These are phyloP conservation scores for Lumnitzera racemosa DNA, from an alignment of 345 rosid genomes.

Conservation along the genomic window DNA sequence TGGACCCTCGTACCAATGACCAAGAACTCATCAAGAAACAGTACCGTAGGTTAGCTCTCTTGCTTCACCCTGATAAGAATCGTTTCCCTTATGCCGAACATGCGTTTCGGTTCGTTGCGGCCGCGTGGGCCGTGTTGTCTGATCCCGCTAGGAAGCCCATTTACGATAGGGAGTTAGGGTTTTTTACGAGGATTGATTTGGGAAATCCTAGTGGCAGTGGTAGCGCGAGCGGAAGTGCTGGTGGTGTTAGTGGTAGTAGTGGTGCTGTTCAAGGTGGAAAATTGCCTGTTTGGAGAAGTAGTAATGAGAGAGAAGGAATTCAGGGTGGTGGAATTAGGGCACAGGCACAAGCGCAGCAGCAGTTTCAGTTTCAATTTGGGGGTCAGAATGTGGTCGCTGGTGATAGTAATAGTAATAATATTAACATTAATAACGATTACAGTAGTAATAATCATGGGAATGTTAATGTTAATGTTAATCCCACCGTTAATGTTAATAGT, in stretches of 20 bases:
- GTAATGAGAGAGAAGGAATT: no score
- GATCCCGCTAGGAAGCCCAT: constrained; percentile 42
- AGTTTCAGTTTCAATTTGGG: not conserved
- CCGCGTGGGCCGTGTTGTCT: constrained; percentile 78
- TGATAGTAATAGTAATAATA: no score
- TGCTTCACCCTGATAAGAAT: constrained; percentile 89
- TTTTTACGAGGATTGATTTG: constrained; percentile 59
- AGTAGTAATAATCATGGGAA: no score
- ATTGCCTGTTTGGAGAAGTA: no score
- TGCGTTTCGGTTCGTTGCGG: constrained; percentile 75
- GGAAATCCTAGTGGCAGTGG: not conserved
- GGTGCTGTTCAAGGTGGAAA: no score
- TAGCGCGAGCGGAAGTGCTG: not conserved
- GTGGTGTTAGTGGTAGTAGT: not conserved
- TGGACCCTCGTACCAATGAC: constrained; percentile 46
- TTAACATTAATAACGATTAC: no score
- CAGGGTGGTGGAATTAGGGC: not conserved
- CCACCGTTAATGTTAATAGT: no score
- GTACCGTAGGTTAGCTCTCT: constrained; percentile 78
- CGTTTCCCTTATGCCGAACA: constrained; percentile 60
- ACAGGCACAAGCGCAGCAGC: not conserved
- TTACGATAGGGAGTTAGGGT: constrained; percentile 51
- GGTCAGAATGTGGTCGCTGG: no score
- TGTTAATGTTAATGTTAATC: no score
- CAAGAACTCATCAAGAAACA: constrained; percentile 63